Conservation (phyloP, 2,329 filamentous ascomycete species). For the Drechslerella stenobrocha region DNA sequence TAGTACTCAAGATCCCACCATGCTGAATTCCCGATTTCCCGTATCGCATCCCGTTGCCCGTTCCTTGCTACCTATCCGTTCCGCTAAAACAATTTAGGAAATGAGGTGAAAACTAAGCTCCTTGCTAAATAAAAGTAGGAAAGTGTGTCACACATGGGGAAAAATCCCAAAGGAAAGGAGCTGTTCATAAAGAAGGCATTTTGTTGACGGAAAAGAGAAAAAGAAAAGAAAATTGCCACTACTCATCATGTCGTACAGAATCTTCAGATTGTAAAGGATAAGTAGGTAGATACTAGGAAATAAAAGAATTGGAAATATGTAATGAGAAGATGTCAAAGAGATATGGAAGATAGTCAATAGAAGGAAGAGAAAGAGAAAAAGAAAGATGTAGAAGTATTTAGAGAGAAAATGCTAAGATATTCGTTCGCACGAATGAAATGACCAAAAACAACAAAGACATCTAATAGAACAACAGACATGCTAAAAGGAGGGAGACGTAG, state of each 20-base stretch:
- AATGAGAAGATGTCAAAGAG: not conserved
- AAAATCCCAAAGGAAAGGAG: not conserved
- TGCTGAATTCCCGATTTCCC: not conserved
- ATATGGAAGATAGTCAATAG: conserved; percentile 10
- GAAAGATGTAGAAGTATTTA: not conserved
- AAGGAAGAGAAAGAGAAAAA: conserved; percentile 2
- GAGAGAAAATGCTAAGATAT: not conserved
- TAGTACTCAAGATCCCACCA: conserved; percentile 4
- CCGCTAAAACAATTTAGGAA: conserved; percentile 6
- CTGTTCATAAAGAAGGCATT: not conserved
- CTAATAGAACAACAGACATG: conserved; percentile 49
- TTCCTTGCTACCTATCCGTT: not conserved
- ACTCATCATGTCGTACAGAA: not conserved
- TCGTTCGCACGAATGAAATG: conserved; percentile 9
- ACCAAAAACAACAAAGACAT: conserved; percentile 14
- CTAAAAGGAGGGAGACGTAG: conserved; percentile 25
- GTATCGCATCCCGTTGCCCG: conserved; percentile 1
- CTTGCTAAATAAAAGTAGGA: not conserved
- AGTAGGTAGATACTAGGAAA: conserved; percentile 6
- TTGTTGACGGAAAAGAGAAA: not conserved
- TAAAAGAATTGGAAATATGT: conserved; percentile 1
- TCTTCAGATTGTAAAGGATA: not conserved
- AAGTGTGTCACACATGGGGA: not conserved
- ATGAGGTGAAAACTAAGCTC: not conserved
- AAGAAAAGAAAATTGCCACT: not conserved